Conservation (phyloP, 192 early-diverging fungal species). For the Coemansia sp. region DNA sequence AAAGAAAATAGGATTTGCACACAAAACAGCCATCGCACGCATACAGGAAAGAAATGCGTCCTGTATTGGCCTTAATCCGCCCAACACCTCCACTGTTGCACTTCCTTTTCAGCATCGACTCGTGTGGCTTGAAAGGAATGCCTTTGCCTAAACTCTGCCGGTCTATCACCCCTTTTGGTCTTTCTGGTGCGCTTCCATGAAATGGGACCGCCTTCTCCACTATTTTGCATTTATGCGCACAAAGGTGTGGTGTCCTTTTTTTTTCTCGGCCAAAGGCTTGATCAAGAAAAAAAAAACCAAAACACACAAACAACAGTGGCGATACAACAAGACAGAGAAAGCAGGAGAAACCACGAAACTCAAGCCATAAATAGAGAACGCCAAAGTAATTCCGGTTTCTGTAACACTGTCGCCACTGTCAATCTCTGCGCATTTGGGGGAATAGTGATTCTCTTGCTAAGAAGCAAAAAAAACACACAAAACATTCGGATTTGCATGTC, state of each 20-base stretch:
- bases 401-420: constrained; percentile 2
- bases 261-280: neutral
- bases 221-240: neutral
- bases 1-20: too few relatives aligned
- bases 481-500: too few relatives aligned
- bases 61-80: too few relatives aligned
- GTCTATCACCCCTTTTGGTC: neutral
- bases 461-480: too few relatives aligned
- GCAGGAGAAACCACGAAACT: constrained; percentile 9
- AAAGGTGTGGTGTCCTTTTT: neutral
- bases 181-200: neutral
- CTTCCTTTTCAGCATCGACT: neutral
- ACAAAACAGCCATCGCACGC: too few relatives aligned
- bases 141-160: neutral
- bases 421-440: neutral
- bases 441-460: too few relatives aligned
- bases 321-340: too few relatives aligned
- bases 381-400: neutral
- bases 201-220: too few relatives aligned
- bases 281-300: constrained; percentile 4
- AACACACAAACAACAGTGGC: constrained; percentile 12
- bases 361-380: constrained; percentile 7
- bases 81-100: too few relatives aligned
- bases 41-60: too few relatives aligned
- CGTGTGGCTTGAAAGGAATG: neutral